Base-by-base conservation (phyloP, 2,329 filamentous ascomycete species). In the Aspergillus viridinutans region DNA sequence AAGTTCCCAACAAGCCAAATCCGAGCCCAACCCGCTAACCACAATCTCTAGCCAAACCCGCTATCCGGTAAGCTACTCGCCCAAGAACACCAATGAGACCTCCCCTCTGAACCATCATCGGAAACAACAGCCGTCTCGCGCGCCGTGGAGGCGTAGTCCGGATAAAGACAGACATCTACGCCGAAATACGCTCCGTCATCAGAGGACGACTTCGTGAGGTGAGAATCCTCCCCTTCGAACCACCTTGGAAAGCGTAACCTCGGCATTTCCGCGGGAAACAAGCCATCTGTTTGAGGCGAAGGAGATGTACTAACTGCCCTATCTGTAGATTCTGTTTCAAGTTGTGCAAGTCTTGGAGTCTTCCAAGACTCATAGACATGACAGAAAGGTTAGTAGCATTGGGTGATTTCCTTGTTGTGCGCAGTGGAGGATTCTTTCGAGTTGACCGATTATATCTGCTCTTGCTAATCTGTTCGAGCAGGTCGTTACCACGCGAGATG, bases 81-180 rank as follows among this genome's bases (percentile, higher is more conserved):
- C 40, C 32, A 5, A 7, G 14, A 38, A 38, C 14, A 38, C 17
- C 32, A 2, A 38, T 17, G 32, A 38, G 32, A 38, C 32, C 2
- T 3, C 14, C 14, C 32, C 32, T 38, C 32, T 38, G 2, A 38
- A 38, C 32, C 14, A 1, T 3, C 14, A 7, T 38, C 32, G 14
- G 32, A 38, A 35, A 35, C 2, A 0, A 35, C 29, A 72, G 73
- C 45, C 68, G 71, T 48, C 72, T 75, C 1, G 73, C 73, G 2
- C 72, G 74, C 1, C 69, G 73, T 3, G 74, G 70, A 0, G 74
- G 74, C 0, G 62, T 75, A 0, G 49, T 62, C 0, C 53, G 73
- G 0, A 74, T 76, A 0, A 65, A 69, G 5, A 50, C 26, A 0
- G 62, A 61, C 0, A 67, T 74, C 1, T 75, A 75, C 23, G 53